A percentile compares a stretch with the other conserved stretches of the same genome.
phyloP scores from a whole-genome alignment of 2,329 filamentous ascomycete species.

The Penicillium aurantiogriseum region DNA sequence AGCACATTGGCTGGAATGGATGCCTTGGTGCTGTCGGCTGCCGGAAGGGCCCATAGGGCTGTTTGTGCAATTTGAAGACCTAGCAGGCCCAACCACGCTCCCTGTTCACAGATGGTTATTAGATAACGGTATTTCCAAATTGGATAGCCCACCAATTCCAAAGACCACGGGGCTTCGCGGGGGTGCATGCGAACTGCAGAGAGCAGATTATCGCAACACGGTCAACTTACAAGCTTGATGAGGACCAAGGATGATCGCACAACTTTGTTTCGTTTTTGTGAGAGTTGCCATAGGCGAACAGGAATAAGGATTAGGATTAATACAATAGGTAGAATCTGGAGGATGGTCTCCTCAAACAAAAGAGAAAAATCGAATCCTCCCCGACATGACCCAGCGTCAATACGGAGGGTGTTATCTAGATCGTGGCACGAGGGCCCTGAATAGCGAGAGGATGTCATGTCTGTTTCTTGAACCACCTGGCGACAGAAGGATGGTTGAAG shows the following conservation, averaged over 20 bases:
- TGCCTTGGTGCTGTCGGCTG: constrained; percentile 32
- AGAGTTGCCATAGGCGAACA: constrained; percentile 38
- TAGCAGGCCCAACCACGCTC: constrained; percentile 31
- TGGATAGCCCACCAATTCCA: background rate
- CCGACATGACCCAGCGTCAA: constrained; percentile 37
- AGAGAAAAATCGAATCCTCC: constrained; percentile 47
- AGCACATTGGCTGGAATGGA: constrained; percentile 38
- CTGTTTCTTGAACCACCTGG: constrained; percentile 21
- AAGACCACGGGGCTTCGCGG: background rate
- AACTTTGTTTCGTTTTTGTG: constrained; percentile 37
- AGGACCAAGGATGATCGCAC: constrained; percentile 30
- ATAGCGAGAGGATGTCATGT: constrained; percentile 28
- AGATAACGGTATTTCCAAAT: constrained; percentile 3
- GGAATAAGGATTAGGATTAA: constrained; percentile 38
- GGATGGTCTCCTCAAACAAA: constrained; percentile 47
- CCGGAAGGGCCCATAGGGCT: constrained; percentile 37
- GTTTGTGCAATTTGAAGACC: constrained; percentile 40
- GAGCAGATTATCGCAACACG: background rate
- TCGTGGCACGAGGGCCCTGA: constrained; percentile 30
- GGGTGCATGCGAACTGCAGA: background rate
- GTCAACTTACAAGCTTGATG: constrained; percentile 37
- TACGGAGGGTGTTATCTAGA: constrained; percentile 37
- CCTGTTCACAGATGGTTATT: constrained; percentile 21
- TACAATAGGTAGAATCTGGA: constrained; percentile 38
- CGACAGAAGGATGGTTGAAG: constrained; percentile 17